Evolutionary conservation across 2,329 filamentous ascomycete genomes (phyloP), one percentile per base, ranked within the genome.

Genomic region (Ophiostoma sp.): DNA sequence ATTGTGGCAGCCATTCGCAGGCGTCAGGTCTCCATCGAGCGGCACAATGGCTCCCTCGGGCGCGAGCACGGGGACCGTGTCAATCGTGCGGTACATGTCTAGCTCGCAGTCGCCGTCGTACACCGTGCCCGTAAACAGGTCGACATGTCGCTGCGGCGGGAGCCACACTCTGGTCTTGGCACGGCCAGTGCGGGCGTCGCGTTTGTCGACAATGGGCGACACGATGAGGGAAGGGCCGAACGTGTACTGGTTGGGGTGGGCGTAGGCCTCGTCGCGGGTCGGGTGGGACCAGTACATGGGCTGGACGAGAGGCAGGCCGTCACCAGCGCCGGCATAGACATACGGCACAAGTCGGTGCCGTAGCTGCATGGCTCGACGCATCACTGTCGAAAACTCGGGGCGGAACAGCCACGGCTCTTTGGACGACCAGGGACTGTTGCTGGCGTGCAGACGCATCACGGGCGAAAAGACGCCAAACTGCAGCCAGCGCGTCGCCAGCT

Each of bases 401-500:
- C 52, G 6, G 9, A 55, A 55, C 5, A 55, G 52, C 52, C 52
- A 55, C 22, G 52, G 52, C 52, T 55, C 52, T 28, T 55, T 55
- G 52, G 52, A 55, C 9, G 52, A 25, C 52, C 52, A 55, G 8
- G n/a, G 52, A n/a, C 52, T 55, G 52, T 55, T 55, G 22, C 22
- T 28, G 7, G 52, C 11, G 52, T 55, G 52, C 22, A 55, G 52
- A 0, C 52, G n/a, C 5, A 55, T n/a, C 22, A 15, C 36, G 12
- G 57, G 57, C 25, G 57, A 61, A 25, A 61, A 61, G 25, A 61
- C 57, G 25, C 57, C 57, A 17, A 61, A 25, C 25, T 61, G 57
- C 25, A 61, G 25, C 57, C 57, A 61, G 22, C 57, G 57, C 28
- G 57, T 61, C 28, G 57, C 57, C 25, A 61, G 57, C 57, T 61